These are phyloP conservation scores for Lentinula guzmanii DNA, from an alignment of 768 basidiomycete genomes.

Conservation along the genomic window DNA sequence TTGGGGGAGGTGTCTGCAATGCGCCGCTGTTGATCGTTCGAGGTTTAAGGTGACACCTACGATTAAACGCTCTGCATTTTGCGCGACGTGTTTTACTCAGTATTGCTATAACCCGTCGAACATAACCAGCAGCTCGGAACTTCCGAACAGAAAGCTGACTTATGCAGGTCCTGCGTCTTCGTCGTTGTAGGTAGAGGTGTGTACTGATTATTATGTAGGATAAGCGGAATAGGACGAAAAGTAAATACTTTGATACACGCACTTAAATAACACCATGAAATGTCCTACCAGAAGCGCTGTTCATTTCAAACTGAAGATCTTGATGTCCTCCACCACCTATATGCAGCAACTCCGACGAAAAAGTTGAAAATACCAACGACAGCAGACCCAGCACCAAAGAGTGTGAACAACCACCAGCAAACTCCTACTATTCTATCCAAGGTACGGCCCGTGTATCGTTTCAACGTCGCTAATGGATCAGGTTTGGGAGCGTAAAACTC, in stretches of 20 bases:
- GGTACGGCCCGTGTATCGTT: conserved; percentile 57
- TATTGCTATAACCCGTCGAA: conserved; percentile 49
- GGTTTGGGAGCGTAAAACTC: conserved; percentile 41
- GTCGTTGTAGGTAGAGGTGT: not conserved
- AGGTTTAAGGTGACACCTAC: conserved; percentile 28
- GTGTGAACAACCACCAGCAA: conserved; percentile 69
- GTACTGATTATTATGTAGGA: too few relatives aligned
- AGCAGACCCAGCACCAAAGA: conserved; percentile 74
- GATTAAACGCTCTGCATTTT: conserved; percentile 32
- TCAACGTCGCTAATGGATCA: conserved; percentile 47
- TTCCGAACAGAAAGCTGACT: conserved; percentile 22
- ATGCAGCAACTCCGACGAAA: not conserved
- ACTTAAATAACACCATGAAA: too few relatives aligned
- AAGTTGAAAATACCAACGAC: conserved; percentile 62
- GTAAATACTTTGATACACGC: too few relatives aligned
- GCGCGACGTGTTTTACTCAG: conserved; percentile 41
- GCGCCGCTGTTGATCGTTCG: conserved; percentile 52
- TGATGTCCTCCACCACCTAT: not conserved
- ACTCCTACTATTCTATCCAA: conserved; percentile 75
- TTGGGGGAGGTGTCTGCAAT: conserved; percentile 63
- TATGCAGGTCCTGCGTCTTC: not conserved
- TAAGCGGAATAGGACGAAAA: too few relatives aligned
- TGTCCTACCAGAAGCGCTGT: not conserved
- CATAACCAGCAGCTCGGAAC: conserved; percentile 35
- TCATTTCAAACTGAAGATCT: not conserved